Conservation (phyloP, 139 green algal species). For the Eudorina sp. region DNA sequence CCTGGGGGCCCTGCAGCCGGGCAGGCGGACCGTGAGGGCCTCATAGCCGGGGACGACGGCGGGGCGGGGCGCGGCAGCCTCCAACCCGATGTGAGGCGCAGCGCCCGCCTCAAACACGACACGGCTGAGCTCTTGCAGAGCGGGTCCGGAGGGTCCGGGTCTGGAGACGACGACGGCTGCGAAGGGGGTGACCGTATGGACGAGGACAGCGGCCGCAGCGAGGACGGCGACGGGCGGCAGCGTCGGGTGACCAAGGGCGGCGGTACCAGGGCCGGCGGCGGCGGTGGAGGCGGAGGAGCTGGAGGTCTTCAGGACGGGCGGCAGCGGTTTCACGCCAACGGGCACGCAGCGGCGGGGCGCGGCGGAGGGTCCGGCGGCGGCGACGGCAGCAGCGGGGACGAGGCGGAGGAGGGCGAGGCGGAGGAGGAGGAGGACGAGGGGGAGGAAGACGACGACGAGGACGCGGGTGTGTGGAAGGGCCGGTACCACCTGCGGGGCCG, state of each 20-base stretch:
- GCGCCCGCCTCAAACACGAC: background rate
- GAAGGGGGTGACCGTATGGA: background rate
- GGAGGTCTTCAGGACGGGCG: too few relatives aligned
- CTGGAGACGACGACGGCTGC: background rate
- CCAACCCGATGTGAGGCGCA: background rate
- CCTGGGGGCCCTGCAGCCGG: background rate
- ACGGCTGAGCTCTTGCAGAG: background rate
- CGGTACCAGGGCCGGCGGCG: background rate
- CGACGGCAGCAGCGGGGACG: background rate
- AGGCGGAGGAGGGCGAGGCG: background rate
- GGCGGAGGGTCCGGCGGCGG: too few relatives aligned
- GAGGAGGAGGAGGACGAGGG: background rate
- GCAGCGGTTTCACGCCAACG: too few relatives aligned
- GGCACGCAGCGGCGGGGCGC: too few relatives aligned
- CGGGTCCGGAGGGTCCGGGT: background rate
- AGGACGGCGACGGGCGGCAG: background rate
- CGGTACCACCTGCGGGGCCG: slow-evolving; percentile 25
- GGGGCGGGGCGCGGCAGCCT: too few relatives aligned
- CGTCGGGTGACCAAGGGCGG: background rate
- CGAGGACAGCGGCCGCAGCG: background rate
- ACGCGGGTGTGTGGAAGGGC: slow-evolving; percentile 29
- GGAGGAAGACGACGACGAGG: background rate
- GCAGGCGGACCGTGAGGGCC: background rate
- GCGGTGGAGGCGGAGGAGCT: background rate
- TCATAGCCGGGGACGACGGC: too few relatives aligned